Conservation (phyloP, 345 rosid species). For the Stellera chamaejasme region DNA sequence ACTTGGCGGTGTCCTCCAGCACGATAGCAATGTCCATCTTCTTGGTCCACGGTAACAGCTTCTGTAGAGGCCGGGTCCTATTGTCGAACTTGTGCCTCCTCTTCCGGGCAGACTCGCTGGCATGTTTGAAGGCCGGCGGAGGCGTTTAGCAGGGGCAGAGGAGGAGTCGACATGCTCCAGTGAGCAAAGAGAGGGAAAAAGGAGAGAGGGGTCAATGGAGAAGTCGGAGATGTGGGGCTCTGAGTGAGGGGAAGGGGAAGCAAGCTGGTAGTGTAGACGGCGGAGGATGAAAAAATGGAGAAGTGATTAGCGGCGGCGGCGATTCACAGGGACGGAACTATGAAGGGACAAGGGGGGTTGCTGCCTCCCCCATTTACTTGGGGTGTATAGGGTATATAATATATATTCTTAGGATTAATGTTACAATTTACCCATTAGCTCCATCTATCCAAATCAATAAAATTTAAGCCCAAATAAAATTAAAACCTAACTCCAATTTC, state of each 20-base stretch:
- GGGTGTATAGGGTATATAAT: no score
- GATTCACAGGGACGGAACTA: no score
- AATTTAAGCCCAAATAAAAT: no score
- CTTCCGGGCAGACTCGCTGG: constrained; percentile 3
- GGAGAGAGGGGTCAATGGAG: neutral
- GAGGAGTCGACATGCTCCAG: neutral
- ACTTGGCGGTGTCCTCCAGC: constrained; percentile 53
- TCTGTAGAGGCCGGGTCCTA: constrained; percentile 38
- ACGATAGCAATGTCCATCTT: constrained; percentile 40
- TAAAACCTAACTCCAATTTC: no score
- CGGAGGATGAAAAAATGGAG: no score
- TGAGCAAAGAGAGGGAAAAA: neutral
- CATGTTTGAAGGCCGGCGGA: neutral
- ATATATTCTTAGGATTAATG: no score
- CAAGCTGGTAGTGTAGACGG: neutral
- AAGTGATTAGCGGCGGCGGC: no score
- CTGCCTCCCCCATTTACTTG: no score
- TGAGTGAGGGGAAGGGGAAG: neutral
- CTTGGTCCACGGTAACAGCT: constrained; percentile 52
- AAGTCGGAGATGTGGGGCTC: no score
- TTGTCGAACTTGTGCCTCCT: constrained; percentile 31
- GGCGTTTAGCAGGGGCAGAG: constrained; percentile 3
- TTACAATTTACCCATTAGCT: no score
- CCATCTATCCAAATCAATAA: no score
- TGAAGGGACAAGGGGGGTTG: no score